phyloP scores from a whole-genome alignment of 2,329 filamentous ascomycete genomes.

The Elsinoe batatas region DNA sequence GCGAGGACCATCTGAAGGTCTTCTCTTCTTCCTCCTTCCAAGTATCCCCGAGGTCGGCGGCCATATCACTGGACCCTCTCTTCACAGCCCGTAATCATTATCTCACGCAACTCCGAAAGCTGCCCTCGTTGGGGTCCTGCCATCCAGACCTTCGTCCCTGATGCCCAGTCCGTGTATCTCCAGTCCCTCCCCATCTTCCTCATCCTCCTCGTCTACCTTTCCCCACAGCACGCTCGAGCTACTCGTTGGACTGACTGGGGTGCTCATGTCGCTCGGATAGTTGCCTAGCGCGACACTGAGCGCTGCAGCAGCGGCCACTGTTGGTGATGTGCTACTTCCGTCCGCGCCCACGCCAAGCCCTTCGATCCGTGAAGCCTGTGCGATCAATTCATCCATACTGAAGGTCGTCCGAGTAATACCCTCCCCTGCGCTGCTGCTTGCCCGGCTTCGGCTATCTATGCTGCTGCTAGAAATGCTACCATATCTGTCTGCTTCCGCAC shows the following conservation, averaged over 20 bases:
- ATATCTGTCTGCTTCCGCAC: not conserved
- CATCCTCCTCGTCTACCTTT: slow-evolving; percentile 7
- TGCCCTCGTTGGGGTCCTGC: slow-evolving; percentile 7
- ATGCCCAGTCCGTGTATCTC: slow-evolving; percentile 12
- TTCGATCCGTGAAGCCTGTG: slow-evolving; percentile 1
- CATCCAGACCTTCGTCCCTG: slow-evolving; percentile 7
- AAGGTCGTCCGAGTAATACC: not conserved
- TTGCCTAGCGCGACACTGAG: slow-evolving; percentile 4
- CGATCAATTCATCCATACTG: slow-evolving; percentile 8
- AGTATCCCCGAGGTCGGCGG: too few species aligned
- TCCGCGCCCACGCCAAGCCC: not conserved
- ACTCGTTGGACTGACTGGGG: not conserved
- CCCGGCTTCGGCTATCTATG: not conserved
- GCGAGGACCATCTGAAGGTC: not conserved
- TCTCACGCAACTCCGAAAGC: slow-evolving; percentile 1
- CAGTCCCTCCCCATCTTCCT: slow-evolving; percentile 5
- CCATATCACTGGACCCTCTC: not conserved
- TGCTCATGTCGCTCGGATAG: not conserved
- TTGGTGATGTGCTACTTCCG: not conserved
- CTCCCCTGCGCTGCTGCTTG: not conserved
- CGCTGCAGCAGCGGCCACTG: not conserved
- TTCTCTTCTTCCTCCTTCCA: not conserved
- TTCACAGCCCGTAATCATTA: not conserved
- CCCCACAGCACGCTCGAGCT: not conserved
- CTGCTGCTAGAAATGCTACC: not conserved